Base-by-base conservation (phyloP, 2,329 filamentous ascomycete genomes). In the Emmonsiellopsis sp. region DNA sequence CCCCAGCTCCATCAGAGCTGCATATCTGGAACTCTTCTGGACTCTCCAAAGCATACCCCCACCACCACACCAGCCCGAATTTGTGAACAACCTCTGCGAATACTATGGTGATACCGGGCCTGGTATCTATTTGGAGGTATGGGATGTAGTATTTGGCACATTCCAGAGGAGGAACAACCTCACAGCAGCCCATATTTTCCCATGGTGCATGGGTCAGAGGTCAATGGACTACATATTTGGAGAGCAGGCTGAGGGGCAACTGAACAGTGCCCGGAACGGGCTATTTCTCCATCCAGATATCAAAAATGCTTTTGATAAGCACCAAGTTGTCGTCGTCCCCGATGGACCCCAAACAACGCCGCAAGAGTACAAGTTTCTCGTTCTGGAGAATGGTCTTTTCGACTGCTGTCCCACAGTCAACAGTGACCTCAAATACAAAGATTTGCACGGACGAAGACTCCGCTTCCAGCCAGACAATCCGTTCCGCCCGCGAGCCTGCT, bases 271-370 rank as follows among this genome's bases (percentile, higher is more conserved):
- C 8, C 16, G 38, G 16, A 49, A 49, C 7, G 46, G 46, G 16
- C 46, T 49, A 13, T 38, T 49, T 16, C 34, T 49, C 8, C 46
- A 16, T 8, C 34, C 15, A 9, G n/a, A 15, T 8, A 9, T 49
- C 32, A 20, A 20, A 30, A 6, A 38, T 7, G 15, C 46, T 0
- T 56, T 54, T 16, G 52, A 51, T 41, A 42, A 52, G 3, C 48
- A 48, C 16, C 34, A 51, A 30, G 20, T 55, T 15, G 38, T 43
- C 6, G 52, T 55, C 7, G 30, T 48, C 3, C 53, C 53, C 2
- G 40, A 16, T 20, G 2, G 16, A 7, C 7, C 37, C 15, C 6
- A 16, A 11, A 15, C 38, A n/a, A 26, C 8, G 7, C 50, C 50
- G n/a, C 42, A 13, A 10, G 15, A 38, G 7, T 52, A 34, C 20